These are phyloP conservation scores for Apiospora koreana DNA, from an alignment of 2,329 filamentous ascomycete genomes.

Conservation along the genomic window DNA sequence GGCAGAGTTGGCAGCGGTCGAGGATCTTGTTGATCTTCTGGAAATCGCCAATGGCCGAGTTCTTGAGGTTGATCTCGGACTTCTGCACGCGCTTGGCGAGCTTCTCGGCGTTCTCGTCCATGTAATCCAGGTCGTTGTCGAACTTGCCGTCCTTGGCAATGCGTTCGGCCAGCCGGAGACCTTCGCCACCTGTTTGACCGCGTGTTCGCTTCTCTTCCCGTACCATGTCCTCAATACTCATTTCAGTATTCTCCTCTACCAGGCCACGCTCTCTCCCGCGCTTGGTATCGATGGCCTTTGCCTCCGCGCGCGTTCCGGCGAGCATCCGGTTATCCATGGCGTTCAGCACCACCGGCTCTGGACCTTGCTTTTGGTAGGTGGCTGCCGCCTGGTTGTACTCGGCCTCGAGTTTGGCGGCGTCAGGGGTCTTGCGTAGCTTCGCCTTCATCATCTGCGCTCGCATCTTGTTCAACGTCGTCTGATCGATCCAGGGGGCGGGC, in stretches of 20 bases:
- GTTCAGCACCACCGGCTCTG: constrained; percentile 76
- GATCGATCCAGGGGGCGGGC: constrained; percentile 62
- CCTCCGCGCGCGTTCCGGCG: constrained; percentile 71
- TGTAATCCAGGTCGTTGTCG: constrained; percentile 90
- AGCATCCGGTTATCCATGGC: constrained; percentile 90
- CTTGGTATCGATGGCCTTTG: constrained; percentile 75
- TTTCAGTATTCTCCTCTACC: constrained; percentile 90
- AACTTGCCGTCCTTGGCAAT: constrained; percentile 94
- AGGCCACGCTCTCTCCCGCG: constrained; percentile 81
- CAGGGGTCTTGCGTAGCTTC: constrained; percentile 76
- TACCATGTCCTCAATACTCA: constrained; percentile 96
- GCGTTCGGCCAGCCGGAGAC: constrained; percentile 79
- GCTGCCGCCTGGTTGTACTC: constrained; percentile 80
- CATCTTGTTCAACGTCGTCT: constrained; percentile 82
- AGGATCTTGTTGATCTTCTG: constrained; percentile 86
- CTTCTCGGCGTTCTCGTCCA: constrained; percentile 94
- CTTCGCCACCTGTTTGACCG: constrained; percentile 76
- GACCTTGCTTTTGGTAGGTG: constrained; percentile 55
- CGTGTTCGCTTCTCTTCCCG: constrained; percentile 87
- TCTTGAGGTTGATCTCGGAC: constrained; percentile 84
- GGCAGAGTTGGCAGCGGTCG: constrained; percentile 86
- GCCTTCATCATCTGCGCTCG: constrained; percentile 97
- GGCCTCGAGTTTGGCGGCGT: constrained; percentile 75
- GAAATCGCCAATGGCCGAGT: constrained; percentile 82
- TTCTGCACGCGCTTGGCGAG: constrained; percentile 86